Base-by-base conservation (phyloP, 306 rosid species). In the Sicyos edulis region DNA sequence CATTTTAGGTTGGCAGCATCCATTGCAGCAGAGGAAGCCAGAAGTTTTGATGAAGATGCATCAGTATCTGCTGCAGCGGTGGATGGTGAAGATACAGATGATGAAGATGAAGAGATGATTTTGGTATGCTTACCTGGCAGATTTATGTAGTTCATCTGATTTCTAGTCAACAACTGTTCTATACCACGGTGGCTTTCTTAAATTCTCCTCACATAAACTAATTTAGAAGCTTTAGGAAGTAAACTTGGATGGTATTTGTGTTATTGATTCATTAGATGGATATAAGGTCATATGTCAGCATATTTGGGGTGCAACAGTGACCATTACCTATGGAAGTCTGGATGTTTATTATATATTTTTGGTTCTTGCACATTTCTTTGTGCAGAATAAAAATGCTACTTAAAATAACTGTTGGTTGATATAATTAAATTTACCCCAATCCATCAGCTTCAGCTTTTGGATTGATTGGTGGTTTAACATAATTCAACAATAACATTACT, bases 1-100 rank as follows among this genome's bases (percentile, higher is more conserved):
- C 19, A 77, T 45, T 86, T 59, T 86, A 92, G 97, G 96, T 67
- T 89, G 90, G 97, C 95, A 11, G 96, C 95, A 64, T 92, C 96
- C 65, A 83, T 89, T 62, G 82, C 76, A 72, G 95, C 86, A 58
- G 96, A 92, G 87, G 89, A 86, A 79, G 84, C 72, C 59, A 81
- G 77, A 67, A 75, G 54, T 29, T 81, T 74, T 32, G 73, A 74
- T 61, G 61, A 79, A 54, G 79, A 76, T 69, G 84, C 72, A 37
- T 79, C 76, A 60, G 47, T 85, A 5, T 81, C 87, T 78, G 65
- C 77, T 70, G 78, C 80, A 56, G 61, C 73, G 42, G 26, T 62
- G 68, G 88, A 85, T 78, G 76, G 53, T 26, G 74, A 68, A 53
- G 84, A 80, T 29, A 78, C 71, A 16, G 85, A 59, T 10, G 85